Evolutionary conservation across 768 basidiomycete genomes (phyloP), one percentile per base, ranked within the genome.

Genomic region (Pluteus cervinus): DNA sequence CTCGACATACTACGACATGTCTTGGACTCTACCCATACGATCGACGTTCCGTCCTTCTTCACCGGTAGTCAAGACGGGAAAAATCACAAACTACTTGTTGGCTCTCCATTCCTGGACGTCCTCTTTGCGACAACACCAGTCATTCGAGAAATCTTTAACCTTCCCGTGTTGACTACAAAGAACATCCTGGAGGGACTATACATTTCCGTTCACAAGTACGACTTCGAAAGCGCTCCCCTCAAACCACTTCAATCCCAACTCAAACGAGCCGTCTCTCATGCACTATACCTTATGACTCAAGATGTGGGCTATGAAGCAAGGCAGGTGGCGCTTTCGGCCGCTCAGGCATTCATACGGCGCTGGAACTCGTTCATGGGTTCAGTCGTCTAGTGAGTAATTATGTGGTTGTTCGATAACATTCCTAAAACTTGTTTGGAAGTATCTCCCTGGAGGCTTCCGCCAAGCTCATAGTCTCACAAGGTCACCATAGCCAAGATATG

Each of bases 141-240:
- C 8, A 50, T 69, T 15, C 56, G 61, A 20, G 64, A 74, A 32
- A 47, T 81, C 6, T 45, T 58, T 8, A 48, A 60, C 11, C 52
- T 85, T 5, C 81, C 83, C 0, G 66, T 75, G 29, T 49, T 76
- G 29, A 71, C 71, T 1, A 52, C 75, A 42, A 83, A 86, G 49
- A 70, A 65, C 36, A 50, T 84, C 29, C 57, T 87, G 29, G 82
- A 86, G 58, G 61, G 71, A 1, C 48, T 86, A 16, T 68, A 81
- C 40, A 73, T 85, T 29, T 64, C 79, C 42, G 68, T 84, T 15
- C 77, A 79, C 58, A 88, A 88, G 60, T 79, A 85, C 42, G 79
- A 88, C 50, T 73, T 88, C 40, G 76, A 77, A 31, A 70, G 68
- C 35, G 55, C 48, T 14, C 55, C 69, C 10, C 60, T 87, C 37